Conservation (phyloP, 257 asterid genomes). For the Solanum peruvianum region DNA sequence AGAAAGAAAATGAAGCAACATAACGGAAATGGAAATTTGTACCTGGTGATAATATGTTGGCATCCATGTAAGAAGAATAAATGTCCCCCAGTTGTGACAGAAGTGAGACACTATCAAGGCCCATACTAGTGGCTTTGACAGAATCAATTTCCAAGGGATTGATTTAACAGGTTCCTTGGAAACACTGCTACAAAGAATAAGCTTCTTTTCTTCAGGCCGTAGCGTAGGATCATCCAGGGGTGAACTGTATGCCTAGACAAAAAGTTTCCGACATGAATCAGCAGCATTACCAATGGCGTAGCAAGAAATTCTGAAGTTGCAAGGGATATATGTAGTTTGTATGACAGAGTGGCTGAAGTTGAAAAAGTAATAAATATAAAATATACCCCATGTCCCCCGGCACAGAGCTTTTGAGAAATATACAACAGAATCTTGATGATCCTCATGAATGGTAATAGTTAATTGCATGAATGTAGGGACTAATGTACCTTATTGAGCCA, state of each 20-base stretch:
- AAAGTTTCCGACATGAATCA: slow-evolving; percentile 1
- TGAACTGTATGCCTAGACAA: slow-evolving; percentile 70
- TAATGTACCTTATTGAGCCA: slow-evolving; percentile 64
- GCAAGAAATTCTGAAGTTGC: background rate
- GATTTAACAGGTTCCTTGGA: slow-evolving; percentile 69
- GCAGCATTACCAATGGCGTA: background rate
- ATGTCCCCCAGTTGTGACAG: slow-evolving; percentile 96
- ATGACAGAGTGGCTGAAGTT: background rate
- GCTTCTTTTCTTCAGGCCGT: slow-evolving; percentile 60
- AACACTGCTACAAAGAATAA: slow-evolving; percentile 44
- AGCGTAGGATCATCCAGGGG: slow-evolving; percentile 70
- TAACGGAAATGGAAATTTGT: background rate
- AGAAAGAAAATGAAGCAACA: background rate
- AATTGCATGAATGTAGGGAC: background rate
- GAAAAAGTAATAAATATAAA: background rate
- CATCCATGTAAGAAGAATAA: slow-evolving; percentile 94
- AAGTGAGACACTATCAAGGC: slow-evolving; percentile 77
- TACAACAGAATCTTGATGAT: background rate
- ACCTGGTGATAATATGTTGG: slow-evolving; percentile 96
- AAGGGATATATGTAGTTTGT: background rate
- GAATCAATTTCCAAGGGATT: slow-evolving; percentile 77
- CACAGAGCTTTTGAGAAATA: background rate
- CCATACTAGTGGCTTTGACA: slow-evolving; percentile 84
- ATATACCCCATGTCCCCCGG: background rate
- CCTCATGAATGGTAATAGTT: background rate